Base-by-base conservation (phyloP, 208 protist genomes). In the Plasmodiophora brassicae region DNA sequence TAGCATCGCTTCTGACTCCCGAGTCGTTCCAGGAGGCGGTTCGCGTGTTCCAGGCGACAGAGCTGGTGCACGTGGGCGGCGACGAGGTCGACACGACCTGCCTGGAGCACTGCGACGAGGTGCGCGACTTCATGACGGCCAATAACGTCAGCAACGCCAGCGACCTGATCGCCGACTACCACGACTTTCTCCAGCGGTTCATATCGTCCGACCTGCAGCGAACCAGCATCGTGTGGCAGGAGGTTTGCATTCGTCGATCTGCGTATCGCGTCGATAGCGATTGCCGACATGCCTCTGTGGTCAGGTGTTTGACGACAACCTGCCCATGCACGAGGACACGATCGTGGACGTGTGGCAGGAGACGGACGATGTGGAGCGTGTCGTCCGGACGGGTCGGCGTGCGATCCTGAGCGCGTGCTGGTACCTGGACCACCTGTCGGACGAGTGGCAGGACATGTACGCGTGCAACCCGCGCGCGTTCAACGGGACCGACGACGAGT, bases 31-130 rank as follows among this genome's bases (percentile, higher is more conserved):
- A 78, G 65, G 65, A 78, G 41, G 65, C 65, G 65, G 65, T 32
- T 8, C 10, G n/a, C 5, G n/a, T 32, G 10, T 78, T 78, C 41
- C 32, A 32, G 32, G 65, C n/a, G 14, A 36, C 65, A 28, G 45
- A 87, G 10, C 5, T 85, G 65, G 54, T 88, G 1, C 85, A 88
- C 71, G n/a, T 88, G 5, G 85, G 85, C 65, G 85, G 85, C 25
- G 85, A 88, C 65, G 85, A 88, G 65, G 85, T 88, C 25, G 45
- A 53, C 44, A 54, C 84, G 28, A 57, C 10, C 14, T 86, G 84
- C n/a, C n/a, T 86, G 14, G 14, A 86, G 84, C 35, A 57, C 28
- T 5, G 1, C 1, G 5, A 5, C 20, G 84, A 71, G 25, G 25
- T 71, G 28, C 50, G 28, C 10, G 84, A 78, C 5, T 78, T 44